These are phyloP conservation scores for Paraphaeosphaeria minitans DNA, from an alignment of 2,329 filamentous ascomycete genomes.

Conservation along the genomic window DNA sequence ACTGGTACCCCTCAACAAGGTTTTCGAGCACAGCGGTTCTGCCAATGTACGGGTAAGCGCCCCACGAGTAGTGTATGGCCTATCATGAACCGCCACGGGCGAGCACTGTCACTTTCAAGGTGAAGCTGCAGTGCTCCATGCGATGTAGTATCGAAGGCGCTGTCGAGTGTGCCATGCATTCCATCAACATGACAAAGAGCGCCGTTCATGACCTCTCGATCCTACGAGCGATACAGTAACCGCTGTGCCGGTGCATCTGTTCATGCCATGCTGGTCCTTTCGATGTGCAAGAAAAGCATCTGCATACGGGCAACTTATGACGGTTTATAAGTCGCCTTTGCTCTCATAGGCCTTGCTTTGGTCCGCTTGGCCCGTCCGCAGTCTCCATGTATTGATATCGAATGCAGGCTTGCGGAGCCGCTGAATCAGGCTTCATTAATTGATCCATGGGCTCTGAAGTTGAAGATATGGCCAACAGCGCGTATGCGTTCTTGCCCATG, in stretches of 20 bases:
- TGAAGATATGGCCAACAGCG: background rate
- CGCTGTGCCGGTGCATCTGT: background rate
- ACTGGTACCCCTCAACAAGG: background rate
- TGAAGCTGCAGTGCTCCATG: constrained; percentile 3
- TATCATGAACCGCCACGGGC: background rate
- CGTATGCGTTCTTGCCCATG: constrained; percentile 2
- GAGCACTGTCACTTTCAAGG: constrained; percentile 2
- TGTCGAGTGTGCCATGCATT: background rate
- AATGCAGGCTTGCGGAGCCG: background rate
- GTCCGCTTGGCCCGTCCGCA: background rate
- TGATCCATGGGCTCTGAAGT: background rate
- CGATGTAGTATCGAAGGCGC: constrained; percentile 3
- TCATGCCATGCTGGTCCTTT: background rate
- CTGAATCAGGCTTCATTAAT: constrained; percentile 1
- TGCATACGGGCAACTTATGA: background rate
- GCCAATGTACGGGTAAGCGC: constrained; percentile 2
- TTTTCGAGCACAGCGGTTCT: background rate
- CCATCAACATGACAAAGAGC: background rate
- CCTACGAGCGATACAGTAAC: background rate
- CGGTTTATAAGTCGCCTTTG: background rate
- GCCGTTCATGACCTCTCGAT: constrained; percentile 7
- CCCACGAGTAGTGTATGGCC: background rate
- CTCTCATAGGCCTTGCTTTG: background rate
- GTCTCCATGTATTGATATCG: constrained; percentile 12
- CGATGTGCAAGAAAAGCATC: background rate